Evolutionary conservation across 164 flowering plant species (phyloP), one percentile per base, ranked within the genome.

Genomic region (Vitis cinerea): DNA sequence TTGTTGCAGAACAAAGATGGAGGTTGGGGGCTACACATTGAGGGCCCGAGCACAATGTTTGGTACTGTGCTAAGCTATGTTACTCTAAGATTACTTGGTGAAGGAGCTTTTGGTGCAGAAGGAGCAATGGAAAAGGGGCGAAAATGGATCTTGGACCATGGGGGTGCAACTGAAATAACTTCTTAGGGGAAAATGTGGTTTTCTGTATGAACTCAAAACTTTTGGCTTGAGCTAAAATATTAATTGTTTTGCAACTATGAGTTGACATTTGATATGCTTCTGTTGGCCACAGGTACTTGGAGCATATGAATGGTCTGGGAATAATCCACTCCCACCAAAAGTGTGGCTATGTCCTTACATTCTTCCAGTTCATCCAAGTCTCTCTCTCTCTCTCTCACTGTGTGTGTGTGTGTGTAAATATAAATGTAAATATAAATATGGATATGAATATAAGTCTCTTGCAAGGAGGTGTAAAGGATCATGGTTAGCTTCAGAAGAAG

Each of bases 121-220:
- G 65, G 29, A 9, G 75, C 65, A 14, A 19, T 66, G 5, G 65
- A 52, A 3, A 72, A 51, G 10, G 70, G 54, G 1, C 53, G 68
- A 5, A 63, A 64, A 54, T 71, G 74, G 68, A 64, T 71, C 30
- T 65, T 71, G 23, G 59, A 58, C 15, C 59, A 66, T 53, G 68
- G 74, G 4, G 74, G 74, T 63, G 74, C 68, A 10, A 30, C 44
- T 56, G 44, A 51, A 4, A 72, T 72, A 12, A 68, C 75, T 1
- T 65, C 75, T 1, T 72, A 70, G 70, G 75, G 75, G 47, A 72
- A 72, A 48, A 14, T 60, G 16, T 65, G 54, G 52, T 52, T 72
- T 17, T 49, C 75, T 16, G 70, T 72, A 66, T 29, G 17, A 16
- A 58, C 56, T 53, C 56, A 53, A 13, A 53, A 13, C 6, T 53